phyloP scores from a whole-genome alignment of 1,284 basidiomycete genomes.

The Cryptococcus jaspeensis region DNA sequence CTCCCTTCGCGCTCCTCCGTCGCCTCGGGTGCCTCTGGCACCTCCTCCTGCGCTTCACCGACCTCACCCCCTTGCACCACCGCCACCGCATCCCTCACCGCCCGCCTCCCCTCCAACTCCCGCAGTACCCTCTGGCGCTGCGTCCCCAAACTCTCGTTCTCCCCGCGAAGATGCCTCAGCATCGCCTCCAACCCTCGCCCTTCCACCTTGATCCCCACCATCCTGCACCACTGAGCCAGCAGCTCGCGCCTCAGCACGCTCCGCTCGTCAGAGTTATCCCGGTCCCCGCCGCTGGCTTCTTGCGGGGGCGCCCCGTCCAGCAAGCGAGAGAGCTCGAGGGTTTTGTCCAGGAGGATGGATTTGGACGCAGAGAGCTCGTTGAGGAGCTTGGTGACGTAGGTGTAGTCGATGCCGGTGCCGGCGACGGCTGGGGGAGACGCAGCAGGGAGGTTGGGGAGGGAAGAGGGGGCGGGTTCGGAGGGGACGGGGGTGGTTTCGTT shows the following conservation, averaged over 20 bases:
- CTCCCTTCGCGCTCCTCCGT: neutral
- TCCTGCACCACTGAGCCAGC: constrained; percentile 5
- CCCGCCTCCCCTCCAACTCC: constrained; percentile 31
- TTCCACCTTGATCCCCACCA: constrained; percentile 25
- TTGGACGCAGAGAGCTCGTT: constrained; percentile 28
- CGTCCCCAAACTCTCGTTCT: constrained; percentile 28
- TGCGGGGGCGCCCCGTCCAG: neutral
- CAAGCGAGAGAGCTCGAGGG: constrained; percentile 19
- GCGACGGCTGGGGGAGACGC: neutral
- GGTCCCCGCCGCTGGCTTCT: neutral
- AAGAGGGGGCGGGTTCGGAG: neutral
- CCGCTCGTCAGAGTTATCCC: neutral
- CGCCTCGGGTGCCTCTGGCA: neutral
- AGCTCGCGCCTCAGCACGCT: constrained; percentile 13
- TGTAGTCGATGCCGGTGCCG: constrained; percentile 29
- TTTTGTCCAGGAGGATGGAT: constrained; percentile 21
- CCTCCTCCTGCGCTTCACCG: neutral
- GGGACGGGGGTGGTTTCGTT: neutral
- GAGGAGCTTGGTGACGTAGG: constrained; percentile 28
- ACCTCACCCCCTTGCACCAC: neutral
- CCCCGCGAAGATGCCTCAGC: constrained; percentile 27
- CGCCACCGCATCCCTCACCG: constrained; percentile 11
- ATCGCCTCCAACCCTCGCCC: constrained; percentile 28
- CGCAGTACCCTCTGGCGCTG: constrained; percentile 26
- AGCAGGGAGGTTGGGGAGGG: neutral